These are phyloP conservation scores for Stephania cephalantha DNA, from an alignment of 164 flowering plant species.

Conservation along the genomic window DNA sequence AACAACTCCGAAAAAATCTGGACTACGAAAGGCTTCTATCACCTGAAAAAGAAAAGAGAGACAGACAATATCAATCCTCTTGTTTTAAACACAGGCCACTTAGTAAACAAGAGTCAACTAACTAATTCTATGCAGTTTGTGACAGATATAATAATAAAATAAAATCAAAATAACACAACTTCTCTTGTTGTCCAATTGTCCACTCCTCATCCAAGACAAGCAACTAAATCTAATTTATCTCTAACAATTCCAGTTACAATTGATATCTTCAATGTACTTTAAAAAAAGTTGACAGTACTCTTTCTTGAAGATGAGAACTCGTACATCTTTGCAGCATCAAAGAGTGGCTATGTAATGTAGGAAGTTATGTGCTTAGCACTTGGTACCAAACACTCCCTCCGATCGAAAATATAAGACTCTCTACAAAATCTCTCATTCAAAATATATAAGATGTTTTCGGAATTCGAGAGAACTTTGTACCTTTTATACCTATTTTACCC, in stretches of 20 bases:
- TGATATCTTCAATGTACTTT: neutral
- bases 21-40: conserved; percentile 65
- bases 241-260: neutral
- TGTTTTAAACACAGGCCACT: neutral
- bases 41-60: conserved; percentile 46
- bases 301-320: too few species aligned
- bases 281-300: too few species aligned
- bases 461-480: too few species aligned
- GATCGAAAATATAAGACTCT: too few species aligned
- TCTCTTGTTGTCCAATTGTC: neutral
- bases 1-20: conserved; percentile 56
- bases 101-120: neutral
- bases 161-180: too few species aligned
- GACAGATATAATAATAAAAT: neutral
- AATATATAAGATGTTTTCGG: too few species aligned
- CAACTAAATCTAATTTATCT: neutral
- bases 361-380: too few species aligned
- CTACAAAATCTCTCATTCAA: too few species aligned
- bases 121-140: neutral
- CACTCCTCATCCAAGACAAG: neutral
- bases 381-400: too few species aligned
- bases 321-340: neutral
- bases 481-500: too few species aligned
- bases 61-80: neutral
- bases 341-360: neutral